These are phyloP conservation scores for Dryas integrifolia DNA, from an alignment of 331 rosid species.

Conservation along the genomic window DNA sequence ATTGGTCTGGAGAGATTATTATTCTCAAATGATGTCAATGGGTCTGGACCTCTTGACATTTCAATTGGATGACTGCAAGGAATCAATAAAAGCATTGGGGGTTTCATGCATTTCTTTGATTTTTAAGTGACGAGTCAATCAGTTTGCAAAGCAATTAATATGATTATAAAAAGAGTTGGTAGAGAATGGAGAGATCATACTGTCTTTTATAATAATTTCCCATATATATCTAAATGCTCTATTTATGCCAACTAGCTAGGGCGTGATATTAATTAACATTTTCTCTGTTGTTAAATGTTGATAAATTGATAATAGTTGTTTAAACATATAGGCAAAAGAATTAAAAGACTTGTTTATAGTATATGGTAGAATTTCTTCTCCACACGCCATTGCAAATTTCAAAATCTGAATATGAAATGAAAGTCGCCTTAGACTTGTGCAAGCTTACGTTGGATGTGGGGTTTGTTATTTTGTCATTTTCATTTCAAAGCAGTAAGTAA, in stretches of 20 bases:
- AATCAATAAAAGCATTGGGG: too few relatives aligned
- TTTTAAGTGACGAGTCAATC: background rate
- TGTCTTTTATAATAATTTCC: background rate
- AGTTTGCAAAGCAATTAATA: background rate
- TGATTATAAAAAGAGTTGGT: background rate
- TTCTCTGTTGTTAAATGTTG: background rate
- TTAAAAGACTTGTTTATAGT: background rate
- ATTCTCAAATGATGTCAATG: too few relatives aligned
- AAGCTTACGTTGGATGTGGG: background rate
- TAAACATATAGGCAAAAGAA: background rate
- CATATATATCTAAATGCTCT: background rate
- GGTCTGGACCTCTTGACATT: too few relatives aligned
- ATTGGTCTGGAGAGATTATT: too few relatives aligned
- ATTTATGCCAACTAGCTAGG: background rate
- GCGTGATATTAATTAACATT: background rate
- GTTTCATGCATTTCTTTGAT: too few relatives aligned
- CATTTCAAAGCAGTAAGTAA: slow-evolving; percentile 9
- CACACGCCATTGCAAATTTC: background rate
- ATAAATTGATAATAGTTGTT: background rate
- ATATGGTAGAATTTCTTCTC: background rate
- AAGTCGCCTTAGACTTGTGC: background rate
- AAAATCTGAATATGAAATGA: background rate
- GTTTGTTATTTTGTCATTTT: slow-evolving; percentile 25
- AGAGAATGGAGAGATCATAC: background rate
- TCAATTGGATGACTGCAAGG: too few relatives aligned